Evolutionary conservation across 176 grass and related monocot species (phyloP).

Genomic region (Hyparrhenia diplandra): DNA sequence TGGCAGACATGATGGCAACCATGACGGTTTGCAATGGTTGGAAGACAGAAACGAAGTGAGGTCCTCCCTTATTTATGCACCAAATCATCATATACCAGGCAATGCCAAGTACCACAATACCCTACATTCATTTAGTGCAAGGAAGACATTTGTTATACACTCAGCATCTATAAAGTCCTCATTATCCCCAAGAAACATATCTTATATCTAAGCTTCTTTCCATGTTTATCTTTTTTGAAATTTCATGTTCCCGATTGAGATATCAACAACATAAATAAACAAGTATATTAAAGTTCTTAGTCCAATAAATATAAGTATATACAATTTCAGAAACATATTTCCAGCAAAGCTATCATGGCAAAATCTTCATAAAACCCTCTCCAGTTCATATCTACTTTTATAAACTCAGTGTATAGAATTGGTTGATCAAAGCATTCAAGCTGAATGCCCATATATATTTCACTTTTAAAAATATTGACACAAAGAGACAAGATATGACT

Average conservation of each 20-base stretch:
- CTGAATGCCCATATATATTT: neutral
- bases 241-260: neutral
- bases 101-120: constrained; percentile 51
- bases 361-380: neutral
- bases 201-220: neutral
- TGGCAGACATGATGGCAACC: constrained; percentile 46
- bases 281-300: neutral
- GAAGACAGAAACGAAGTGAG: constrained; percentile 52
- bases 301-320: neutral
- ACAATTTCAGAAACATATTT: neutral
- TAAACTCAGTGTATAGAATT: neutral
- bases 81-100: constrained; percentile 48
- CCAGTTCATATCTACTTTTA: neutral
- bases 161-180: too few species aligned
- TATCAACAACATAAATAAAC: neutral
- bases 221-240: neutral
- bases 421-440: neutral
- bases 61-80: constrained; percentile 56
- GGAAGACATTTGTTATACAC: too few species aligned
- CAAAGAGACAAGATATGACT: neutral
- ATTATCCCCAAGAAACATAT: too few species aligned
- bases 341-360: neutral
- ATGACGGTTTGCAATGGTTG: constrained; percentile 57
- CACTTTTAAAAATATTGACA: neutral
- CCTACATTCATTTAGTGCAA: neutral